Percentiles rank a stretch among this genome's conserved stretches.
Conservation (phyloP, 31 red algal genomes). For the Pterothamnion heteromorphum region DNA sequence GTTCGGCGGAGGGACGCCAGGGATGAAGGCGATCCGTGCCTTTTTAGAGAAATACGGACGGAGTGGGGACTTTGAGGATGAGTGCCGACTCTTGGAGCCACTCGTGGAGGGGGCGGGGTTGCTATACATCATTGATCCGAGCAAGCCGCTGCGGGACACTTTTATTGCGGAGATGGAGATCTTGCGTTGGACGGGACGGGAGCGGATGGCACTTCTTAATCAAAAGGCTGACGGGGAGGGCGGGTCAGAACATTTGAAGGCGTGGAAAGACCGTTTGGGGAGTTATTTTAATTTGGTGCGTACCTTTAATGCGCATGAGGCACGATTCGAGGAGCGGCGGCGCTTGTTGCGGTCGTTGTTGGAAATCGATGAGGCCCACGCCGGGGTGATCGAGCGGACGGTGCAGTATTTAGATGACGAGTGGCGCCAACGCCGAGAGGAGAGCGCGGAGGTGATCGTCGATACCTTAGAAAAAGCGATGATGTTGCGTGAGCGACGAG, state of each 20-base stretch:
- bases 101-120: background rate
- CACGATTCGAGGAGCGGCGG: background rate
- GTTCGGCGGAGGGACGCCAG: background rate
- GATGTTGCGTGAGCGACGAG: background rate
- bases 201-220: background rate
- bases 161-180: background rate
- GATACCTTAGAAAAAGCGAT: background rate
- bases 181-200: background rate
- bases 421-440: background rate
- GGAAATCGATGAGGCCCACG: background rate
- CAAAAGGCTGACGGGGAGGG: background rate
- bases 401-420: background rate
- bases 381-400: background rate
- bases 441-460: background rate
- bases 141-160: background rate
- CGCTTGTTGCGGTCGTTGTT: background rate
- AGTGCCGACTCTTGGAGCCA: background rate
- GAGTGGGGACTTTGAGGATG: background rate
- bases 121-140: background rate
- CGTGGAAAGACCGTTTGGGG: background rate
- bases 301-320: background rate
- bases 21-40: background rate
- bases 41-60: background rate
- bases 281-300: slow-evolving; percentile 5
- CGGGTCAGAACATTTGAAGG: background rate